Base-by-base conservation (phyloP, 768 basidiomycete genomes). In the Agaricus subrufescens region DNA sequence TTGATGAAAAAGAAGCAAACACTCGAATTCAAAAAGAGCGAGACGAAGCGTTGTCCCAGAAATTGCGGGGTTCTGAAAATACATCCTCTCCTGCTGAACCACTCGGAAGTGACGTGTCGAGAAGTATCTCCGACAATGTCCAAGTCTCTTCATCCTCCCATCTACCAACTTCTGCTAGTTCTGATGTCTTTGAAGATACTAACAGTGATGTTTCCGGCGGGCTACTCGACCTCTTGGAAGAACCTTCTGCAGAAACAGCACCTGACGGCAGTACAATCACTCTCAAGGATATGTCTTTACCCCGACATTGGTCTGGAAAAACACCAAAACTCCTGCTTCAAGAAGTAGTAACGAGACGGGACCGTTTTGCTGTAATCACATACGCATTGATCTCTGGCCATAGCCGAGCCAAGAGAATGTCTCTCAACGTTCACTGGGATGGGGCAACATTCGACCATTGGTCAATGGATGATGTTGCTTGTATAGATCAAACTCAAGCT, bases 391-490 rank as follows among this genome's bases (percentile, higher is more conserved):
- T 94, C 30, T 91, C 90, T 23, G 82, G 85, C 1, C 60, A 70
- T n/a, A 89, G 87, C 66, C 83, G 91, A 5, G 91, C 86, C 2
- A 85, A 82, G 61, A 81, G 94, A 50, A 86, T 85, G 10, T 75
- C 80, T 37, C 78, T 94, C 47, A 82, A 72, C 53, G 80, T 98
- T 55, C 77, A 84, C 30, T 95, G 92, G 91, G 78, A 78, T 43
- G 82, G 81, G 34, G 77, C 74, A 50, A 79, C 78, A 60, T 71
- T 71, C 55, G 74, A 81, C 52, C 78, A 85, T 49, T 97, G 89
- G 87, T 67, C 67, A 14, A 99, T 98, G 96, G 81, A 85, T 3
- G 83, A 91, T 58, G 74, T 91, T 44, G 94, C 91, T 12, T 98
- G 96, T 64, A 74, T 81, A 44, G 83, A 90, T 59, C 78, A 83